Evolutionary conservation across 2,329 filamentous ascomycete species (phyloP).

Genomic region (Alternaria atra): DNA sequence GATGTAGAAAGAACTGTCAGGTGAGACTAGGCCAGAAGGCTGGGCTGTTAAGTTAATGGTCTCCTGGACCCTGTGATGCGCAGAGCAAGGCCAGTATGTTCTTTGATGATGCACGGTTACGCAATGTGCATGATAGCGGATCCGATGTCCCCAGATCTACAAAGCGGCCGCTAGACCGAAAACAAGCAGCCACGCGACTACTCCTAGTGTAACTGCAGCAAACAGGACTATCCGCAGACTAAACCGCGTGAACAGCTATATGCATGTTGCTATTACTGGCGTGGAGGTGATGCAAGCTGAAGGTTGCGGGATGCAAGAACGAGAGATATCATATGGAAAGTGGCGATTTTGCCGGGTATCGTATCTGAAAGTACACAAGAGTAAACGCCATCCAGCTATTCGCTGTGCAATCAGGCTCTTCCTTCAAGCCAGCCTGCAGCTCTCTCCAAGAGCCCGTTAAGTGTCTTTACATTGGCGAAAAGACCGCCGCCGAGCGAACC

Average conservation of each 20-base stretch:
- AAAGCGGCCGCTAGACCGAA: neutral
- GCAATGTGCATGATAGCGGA: slow-evolving; percentile 5
- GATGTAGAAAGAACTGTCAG: neutral
- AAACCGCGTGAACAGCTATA: neutral
- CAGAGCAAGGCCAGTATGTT: neutral
- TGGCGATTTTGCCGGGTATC: slow-evolving; percentile 22
- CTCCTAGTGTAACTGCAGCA: neutral
- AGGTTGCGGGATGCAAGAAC: neutral
- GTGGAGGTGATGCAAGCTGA: neutral
- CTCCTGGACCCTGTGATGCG: neutral
- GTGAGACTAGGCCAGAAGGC: neutral
- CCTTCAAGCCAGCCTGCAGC: slow-evolving; percentile 50
- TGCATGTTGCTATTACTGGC: neutral
- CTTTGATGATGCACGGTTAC: slow-evolving; percentile 1
- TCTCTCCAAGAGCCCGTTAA: slow-evolving; percentile 47
- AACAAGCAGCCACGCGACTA: neutral
- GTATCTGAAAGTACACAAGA: slow-evolving; percentile 13
- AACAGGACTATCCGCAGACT: neutral
- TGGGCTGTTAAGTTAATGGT: neutral
- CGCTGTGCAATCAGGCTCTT: slow-evolving; percentile 27
- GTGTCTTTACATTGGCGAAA: slow-evolving; percentile 38
- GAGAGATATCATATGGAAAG: slow-evolving; percentile 6
- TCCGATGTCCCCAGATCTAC: neutral
- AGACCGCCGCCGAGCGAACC: slow-evolving; percentile 45
- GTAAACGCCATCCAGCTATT: slow-evolving; percentile 6